Conservation (phyloP, 345 rosid genomes). For the Garcia nutans region DNA sequence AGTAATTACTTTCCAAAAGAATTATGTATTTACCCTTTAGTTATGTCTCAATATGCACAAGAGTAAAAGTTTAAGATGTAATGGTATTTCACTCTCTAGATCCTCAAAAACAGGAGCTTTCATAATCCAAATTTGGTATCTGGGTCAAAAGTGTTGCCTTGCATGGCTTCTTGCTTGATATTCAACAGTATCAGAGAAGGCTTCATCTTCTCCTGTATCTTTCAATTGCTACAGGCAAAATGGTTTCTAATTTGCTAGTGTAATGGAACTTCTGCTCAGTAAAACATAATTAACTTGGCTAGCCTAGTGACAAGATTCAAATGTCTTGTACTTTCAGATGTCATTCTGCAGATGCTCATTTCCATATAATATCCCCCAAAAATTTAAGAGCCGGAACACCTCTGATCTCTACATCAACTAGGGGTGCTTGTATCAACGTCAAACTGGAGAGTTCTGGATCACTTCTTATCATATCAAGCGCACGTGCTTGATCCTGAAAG, state of each 20-base stretch:
- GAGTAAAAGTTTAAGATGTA: neutral
- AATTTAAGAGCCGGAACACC: conserved; percentile 93
- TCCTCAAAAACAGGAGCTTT: too few species aligned
- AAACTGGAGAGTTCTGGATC: conserved; percentile 79
- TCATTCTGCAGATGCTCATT: conserved; percentile 39
- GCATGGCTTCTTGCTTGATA: neutral
- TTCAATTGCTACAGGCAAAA: neutral
- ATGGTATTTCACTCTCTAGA: neutral
- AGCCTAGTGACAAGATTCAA: neutral
- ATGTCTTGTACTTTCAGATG: neutral
- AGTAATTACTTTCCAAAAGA: too few species aligned
- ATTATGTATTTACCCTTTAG: too few species aligned
- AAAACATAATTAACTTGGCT: neutral
- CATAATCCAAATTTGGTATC: neutral
- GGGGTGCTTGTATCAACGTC: conserved; percentile 71
- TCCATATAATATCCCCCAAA: conserved; percentile 91
- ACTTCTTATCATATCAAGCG: conserved; percentile 71
- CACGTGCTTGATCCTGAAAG: conserved; percentile 89
- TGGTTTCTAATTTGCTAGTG: neutral
- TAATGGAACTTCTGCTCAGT: neutral
- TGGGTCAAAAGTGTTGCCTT: neutral
- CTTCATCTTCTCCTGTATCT: conserved; percentile 5
- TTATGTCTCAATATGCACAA: too few species aligned
- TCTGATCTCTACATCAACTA: conserved; percentile 94
- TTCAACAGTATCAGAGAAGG: neutral